Percentiles rank a stretch among this genome's conserved stretches.
These are phyloP conservation scores for Cryoendolithus antarcticus DNA, from an alignment of 2,329 filamentous ascomycete genomes.

Conservation along the genomic window DNA sequence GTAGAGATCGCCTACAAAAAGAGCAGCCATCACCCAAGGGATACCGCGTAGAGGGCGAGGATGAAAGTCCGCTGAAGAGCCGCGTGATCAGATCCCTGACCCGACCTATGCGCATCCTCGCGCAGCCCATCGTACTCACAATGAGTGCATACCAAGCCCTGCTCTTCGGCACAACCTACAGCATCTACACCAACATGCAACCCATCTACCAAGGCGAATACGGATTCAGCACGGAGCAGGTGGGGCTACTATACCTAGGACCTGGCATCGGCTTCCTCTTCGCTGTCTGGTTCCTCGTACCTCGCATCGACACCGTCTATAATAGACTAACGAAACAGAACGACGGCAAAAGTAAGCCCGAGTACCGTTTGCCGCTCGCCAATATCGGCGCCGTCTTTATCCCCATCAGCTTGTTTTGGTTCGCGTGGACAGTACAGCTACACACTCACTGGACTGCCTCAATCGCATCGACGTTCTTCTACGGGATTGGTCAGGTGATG, in stretches of 20 bases:
- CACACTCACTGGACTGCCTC: constrained; percentile 30
- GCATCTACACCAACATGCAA: constrained; percentile 37
- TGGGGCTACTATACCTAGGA: constrained; percentile 34
- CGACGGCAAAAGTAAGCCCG: constrained; percentile 28
- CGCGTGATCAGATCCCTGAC: constrained; percentile 28
- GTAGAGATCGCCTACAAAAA: constrained; percentile 24
- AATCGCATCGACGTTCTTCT: constrained; percentile 34
- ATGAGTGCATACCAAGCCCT: constrained; percentile 36
- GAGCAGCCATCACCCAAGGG: constrained; percentile 24
- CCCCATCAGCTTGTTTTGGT: constrained; percentile 32
- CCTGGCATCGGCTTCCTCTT: constrained; percentile 33
- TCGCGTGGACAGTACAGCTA: constrained; percentile 32
- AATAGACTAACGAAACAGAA: constrained; percentile 31
- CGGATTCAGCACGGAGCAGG: constrained; percentile 34
- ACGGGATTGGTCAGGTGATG: constrained; percentile 41
- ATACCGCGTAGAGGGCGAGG: constrained; percentile 33
- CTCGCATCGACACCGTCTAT: constrained; percentile 36
- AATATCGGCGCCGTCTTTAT: constrained; percentile 34
- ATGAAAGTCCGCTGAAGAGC: constrained; percentile 24
- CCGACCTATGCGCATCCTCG: constrained; percentile 31
- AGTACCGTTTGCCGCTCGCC: constrained; percentile 34
- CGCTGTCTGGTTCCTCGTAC: constrained; percentile 34
- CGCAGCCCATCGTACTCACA: constrained; percentile 34
- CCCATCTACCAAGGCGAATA: constrained; percentile 32
- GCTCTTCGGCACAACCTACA: constrained; percentile 37